Conservation (phyloP, 139 green algal genomes). For the Tetraselmis striata region DNA sequence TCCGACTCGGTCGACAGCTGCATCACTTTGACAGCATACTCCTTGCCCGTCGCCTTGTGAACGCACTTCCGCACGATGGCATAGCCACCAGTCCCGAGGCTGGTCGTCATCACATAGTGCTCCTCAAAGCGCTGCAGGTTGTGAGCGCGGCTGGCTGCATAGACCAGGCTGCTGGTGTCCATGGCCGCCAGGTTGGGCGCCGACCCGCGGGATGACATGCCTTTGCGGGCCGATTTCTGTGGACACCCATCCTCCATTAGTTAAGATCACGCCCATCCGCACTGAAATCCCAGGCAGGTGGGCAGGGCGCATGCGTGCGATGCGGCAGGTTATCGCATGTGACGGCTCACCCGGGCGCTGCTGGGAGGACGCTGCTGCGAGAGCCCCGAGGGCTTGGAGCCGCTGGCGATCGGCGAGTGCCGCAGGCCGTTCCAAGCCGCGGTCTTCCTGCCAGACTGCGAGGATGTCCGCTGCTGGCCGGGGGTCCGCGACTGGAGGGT, state of each 20-base stretch:
- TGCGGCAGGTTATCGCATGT: too few relatives aligned
- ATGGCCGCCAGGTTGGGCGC: neutral
- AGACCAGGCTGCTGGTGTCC: neutral
- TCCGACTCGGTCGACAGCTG: constrained; percentile 2
- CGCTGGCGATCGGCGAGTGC: neutral
- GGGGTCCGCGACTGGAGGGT: neutral
- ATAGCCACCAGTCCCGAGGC: constrained; percentile 28
- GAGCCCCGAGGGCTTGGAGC: neutral
- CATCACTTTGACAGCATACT: constrained; percentile 25
- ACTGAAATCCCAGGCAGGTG: too few relatives aligned
- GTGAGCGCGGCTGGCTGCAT: neutral
- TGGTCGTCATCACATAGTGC: neutral
- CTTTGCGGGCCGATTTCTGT: too few relatives aligned
- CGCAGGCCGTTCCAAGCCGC: neutral
- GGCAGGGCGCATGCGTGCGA: too few relatives aligned
- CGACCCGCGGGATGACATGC: neutral
- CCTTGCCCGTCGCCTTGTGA: constrained; percentile 13
- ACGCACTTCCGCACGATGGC: constrained; percentile 19
- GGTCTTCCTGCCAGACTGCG: neutral
- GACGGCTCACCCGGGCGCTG: neutral
- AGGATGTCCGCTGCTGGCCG: neutral
- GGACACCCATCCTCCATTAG: too few relatives aligned
- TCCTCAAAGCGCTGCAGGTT: neutral
- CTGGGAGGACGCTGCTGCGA: neutral
- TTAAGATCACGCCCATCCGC: too few relatives aligned